phyloP scores from a whole-genome alignment of 345 rosid species.

The Brassica napus region DNA sequence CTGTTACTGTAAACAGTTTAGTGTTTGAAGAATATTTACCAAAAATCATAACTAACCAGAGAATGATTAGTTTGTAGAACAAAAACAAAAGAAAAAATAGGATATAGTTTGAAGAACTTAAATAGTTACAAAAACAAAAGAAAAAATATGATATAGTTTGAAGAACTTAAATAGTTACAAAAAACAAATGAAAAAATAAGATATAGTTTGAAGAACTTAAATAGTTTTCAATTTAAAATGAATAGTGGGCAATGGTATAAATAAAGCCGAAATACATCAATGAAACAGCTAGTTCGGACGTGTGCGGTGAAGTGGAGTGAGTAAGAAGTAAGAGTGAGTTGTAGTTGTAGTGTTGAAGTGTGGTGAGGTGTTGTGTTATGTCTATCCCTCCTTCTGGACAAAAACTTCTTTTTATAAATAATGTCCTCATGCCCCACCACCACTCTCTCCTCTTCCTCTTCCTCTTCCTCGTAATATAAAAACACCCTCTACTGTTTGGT shows the following conservation, averaged over 20 bases:
- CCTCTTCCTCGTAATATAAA: constrained; percentile 8
- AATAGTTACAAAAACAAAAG: background rate
- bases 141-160: background rate
- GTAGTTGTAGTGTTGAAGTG: constrained; percentile 37
- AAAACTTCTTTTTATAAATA: constrained; percentile 11
- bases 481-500: constrained; percentile 30
- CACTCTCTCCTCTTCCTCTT: constrained; percentile 27
- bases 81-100: background rate
- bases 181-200: background rate
- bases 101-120: background rate
- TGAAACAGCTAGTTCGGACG: constrained; percentile 28
- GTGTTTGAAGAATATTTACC: too few species aligned
- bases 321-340: constrained; percentile 50
- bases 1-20: background rate
- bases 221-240: background rate
- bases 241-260: background rate
- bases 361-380: constrained; percentile 39
- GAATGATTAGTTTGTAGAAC: background rate
- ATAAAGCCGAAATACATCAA: constrained; percentile 18
- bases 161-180: background rate
- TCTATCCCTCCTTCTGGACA: constrained; percentile 38
- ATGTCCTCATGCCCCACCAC: constrained; percentile 37
- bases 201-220: background rate
- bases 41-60: background rate
- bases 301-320: constrained; percentile 54